Evolutionary conservation across 352 stramenopile species (phyloP), one percentile per base, ranked within the genome.

Genomic region (Globisporangium polare): DNA sequence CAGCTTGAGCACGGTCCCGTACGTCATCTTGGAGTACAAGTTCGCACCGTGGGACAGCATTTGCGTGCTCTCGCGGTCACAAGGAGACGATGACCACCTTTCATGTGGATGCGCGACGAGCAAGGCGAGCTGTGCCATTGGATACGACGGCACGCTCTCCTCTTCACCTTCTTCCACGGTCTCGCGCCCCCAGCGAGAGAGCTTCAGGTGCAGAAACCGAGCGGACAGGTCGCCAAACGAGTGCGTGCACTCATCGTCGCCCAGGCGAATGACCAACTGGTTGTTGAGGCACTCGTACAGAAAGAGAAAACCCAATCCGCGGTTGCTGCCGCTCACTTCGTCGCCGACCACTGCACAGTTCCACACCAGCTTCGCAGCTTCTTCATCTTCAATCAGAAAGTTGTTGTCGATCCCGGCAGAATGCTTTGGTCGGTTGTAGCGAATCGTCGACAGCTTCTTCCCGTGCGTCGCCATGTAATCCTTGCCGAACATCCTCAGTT

Each of bases 141-240:
- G 80, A n/a, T 88, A 85, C 9, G 83, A 93, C 13, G 86, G 82
- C 0, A 77, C 66, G n/a, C 67, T 78, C 58, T 93, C 83, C 66
- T 94, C 82, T 72, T 95, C 87, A 7, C 85, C 87, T 57, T 94
- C 83, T 69, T 93, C 80, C 4, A 94, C 86, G 2, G 80, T 91
- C 66, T 93, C 85, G 47, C 84, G 77, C 17, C 87, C 85, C 87
- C 87, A 95, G 22, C 83, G 79, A 18, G 87, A 92, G 15, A 94
- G 62, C 63, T 95, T 95, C 41, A 95, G 67, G 58, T 95, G 85
- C 43, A 94, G 58, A 35, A 93, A 92, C 9, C 87, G 87, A 24
- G 81, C 47, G 20, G 78, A 83, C 22, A 95, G 65, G 52, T 94
- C 85, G 17, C 78, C 87, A 70, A 94, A 90, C 41, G 87, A 92